Conservation (phyloP, 78 protist species). For the Dictyostelium citrinum region DNA sequence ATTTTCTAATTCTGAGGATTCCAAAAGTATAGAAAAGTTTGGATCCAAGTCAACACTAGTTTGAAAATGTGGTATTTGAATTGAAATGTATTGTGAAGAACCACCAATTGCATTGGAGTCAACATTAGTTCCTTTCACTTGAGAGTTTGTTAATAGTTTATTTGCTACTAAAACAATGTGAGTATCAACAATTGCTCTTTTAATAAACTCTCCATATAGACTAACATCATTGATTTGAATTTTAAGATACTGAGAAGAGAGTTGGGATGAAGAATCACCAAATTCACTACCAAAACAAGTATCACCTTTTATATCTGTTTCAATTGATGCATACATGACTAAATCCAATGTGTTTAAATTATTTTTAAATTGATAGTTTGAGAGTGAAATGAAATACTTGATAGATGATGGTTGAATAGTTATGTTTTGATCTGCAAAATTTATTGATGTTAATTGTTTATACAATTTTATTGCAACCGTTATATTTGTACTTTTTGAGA, state of each 20-base stretch:
- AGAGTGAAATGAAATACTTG: background rate
- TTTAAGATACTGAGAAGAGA: background rate
- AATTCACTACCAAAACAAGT: background rate
- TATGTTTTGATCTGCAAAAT: background rate
- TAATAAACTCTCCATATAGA: slow-evolving; percentile 14
- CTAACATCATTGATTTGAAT: background rate
- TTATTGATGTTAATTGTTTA: background rate
- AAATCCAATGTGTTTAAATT: background rate
- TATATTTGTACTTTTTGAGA: background rate
- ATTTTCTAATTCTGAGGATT: background rate
- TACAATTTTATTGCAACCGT: background rate
- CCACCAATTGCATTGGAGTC: background rate
- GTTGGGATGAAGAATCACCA: background rate
- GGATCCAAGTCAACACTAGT: background rate
- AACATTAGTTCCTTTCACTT: background rate
- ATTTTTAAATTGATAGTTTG: background rate
- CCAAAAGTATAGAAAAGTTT: background rate
- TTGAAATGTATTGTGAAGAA: background rate
- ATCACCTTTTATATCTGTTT: background rate
- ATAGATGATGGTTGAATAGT: background rate
- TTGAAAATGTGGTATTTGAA: background rate
- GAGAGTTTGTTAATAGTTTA: background rate
- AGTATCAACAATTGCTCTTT: slow-evolving; percentile 3
- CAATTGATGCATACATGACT: background rate
- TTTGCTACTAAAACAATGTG: background rate